Evolutionary conservation across 2,329 filamentous ascomycete species (phyloP), one percentile per base, ranked within the genome.

Genomic region (Ascocoryne sarcoides): DNA sequence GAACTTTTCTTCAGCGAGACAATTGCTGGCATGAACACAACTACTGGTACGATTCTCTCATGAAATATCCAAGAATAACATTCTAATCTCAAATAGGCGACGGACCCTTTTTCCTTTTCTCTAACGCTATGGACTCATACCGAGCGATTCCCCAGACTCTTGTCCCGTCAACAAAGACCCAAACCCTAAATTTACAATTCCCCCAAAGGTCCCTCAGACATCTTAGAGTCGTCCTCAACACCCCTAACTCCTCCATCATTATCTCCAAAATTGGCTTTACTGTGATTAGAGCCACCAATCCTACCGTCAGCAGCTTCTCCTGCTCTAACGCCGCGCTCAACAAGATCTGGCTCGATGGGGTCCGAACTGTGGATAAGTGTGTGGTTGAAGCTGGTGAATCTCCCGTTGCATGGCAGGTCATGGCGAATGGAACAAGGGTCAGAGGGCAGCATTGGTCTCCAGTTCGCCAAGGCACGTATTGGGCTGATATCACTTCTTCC

Each of bases 111-210:
- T 52, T 53, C 23, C 26, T 52, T 5, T 48, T 53, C 14, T 52
- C 48, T n/a, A 52, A 52, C 40, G 49, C 51, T 10, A 53, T 49
- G 51, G 50, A 52, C 23, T 51, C 48, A 20, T 53, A 53, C 29
- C 37, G 50, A 42, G 34, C 44, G 10, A 37, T 45, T 20, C 39
- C 36, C 14, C 36, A 49, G 7, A 37, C 15, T n/a, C 38, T 50
- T 9, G 17, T 36, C 4, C 42, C 43, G 10, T 49, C 47, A 8
- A 31, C 37, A 8, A 45, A n/a, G 4, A 31, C 32, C 10, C 40
- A 30, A 7, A 20, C 23, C 17, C 33, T 47, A 15, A n/a, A 46
- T 30, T 29, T 46, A 19, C 43, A 35, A 20, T 47, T 44, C 12
- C 39, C 50, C 8, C 49, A 52, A 35, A 42, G 43, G 29, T 50